Evolutionary conservation across 2,329 filamentous ascomycete species (phyloP), one percentile per base, ranked within the genome.

Genomic region (Remersonia thermophila): DNA sequence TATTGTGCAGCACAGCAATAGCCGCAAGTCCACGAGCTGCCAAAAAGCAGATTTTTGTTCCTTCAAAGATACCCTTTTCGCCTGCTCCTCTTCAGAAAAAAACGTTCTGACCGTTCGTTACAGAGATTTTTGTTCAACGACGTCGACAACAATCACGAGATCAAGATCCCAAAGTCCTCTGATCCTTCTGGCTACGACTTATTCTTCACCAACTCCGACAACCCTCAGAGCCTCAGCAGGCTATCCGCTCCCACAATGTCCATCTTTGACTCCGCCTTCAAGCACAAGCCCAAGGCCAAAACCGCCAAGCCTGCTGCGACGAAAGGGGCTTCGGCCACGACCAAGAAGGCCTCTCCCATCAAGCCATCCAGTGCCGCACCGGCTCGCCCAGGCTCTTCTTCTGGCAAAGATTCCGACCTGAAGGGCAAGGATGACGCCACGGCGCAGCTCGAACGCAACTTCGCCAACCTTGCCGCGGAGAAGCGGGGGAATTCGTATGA

Each of bases 51-150:
- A n/a, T n/a, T 16, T 34, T 27, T 20, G 12, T 33, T 30, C n/a
- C n/a, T n/a, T n/a, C n/a, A n/a, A n/a, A n/a, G n/a, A n/a, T n/a
- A n/a, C n/a, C n/a, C n/a, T n/a, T n/a, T n/a, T n/a, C n/a, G n/a
- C n/a, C n/a, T n/a, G n/a, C n/a, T n/a, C n/a, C n/a, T n/a, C n/a
- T n/a, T n/a, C n/a, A n/a, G n/a, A n/a, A n/a, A n/a, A 23, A 5
- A 23, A 9, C 5, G 5, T 23, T 32, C 38, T 42, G 18, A 39
- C 36, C 23, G n/a, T 25, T 23, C 20, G 5, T 9, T 6, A 23
- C 46, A 77, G 73, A 66, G 63, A 14, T 61, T 79, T 31, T 58
- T 65, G 29, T 77, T 70, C 47, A 71, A 69, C 45, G 60, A 61
- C 14, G 42, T 41, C 26, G 44, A 50, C 47, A 71, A 69, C 45